Evolutionary conservation across 177 flowering plant genomes (phyloP), one percentile per base, ranked within the genome.

Genomic region (Vitis hybrid): DNA sequence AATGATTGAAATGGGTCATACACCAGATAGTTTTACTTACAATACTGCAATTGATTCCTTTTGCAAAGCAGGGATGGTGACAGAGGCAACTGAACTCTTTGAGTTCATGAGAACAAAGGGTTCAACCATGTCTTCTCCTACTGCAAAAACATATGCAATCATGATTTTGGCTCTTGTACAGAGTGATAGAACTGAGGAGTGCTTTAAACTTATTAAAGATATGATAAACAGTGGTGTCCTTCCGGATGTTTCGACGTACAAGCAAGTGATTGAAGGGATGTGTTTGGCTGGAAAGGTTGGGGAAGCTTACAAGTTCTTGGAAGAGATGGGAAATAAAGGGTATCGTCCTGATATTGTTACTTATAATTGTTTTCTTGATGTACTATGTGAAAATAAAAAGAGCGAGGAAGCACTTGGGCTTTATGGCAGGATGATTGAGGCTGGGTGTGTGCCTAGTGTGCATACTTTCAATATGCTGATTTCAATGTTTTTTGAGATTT

Each of bases 171-270:
- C 98, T 59, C 74, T 91, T 61, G 89, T 83, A 12, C 76, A 77
- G 71, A 73, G 67, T 39, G 82, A 86, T 76, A 85, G 81, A 74
- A 86, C 87, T 83, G 94, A 88, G 19, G 97, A 95, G 12, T 84
- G 93, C 71, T 85, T 82, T 73, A 76, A 73, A 67, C 78, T 89
- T 64, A 56, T 93, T 7, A 79, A 73, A 45, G 89, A 89, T 62
- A 95, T 95, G 99, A 84, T 85, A 54, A 80, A 20, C 48, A 85
- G 86, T 65, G 99, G 99, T 61, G 88, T 89, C 73, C 87, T 95
- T 65, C 98, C 99, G 66, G 98, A 95, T 82, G 98, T 95, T 63
- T 84, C 94, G 10, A 95, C 98, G 0, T 95, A 89, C 77, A 89
- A 88, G 79, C 95, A 88, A 65, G 56, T 93, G 68, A 84, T 93